Percentiles rank a stretch among this genome's conserved stretches.
Conservation (phyloP, 257 asterid genomes). For the Nicotiana attenuata region DNA sequence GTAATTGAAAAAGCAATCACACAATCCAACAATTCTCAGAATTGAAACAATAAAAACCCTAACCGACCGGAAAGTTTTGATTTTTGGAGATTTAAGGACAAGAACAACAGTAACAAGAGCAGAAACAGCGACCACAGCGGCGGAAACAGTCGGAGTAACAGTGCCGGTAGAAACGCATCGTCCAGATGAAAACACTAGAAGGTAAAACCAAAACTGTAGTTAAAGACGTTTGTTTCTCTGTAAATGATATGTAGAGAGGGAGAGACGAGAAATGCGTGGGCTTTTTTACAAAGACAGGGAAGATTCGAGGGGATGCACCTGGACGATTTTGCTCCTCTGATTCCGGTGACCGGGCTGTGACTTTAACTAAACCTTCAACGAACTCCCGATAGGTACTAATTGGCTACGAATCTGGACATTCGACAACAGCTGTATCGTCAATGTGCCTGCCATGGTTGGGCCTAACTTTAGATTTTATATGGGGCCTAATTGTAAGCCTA, state of each 20-base stretch:
- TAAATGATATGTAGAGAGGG: conserved; percentile 4
- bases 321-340: conserved; percentile 18
- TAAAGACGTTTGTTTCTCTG: background rate
- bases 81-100: conserved; percentile 13
- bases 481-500: no score
- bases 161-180: conserved; percentile 17
- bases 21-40: background rate
- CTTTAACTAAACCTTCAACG: background rate
- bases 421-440: background rate
- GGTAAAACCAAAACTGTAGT: no score
- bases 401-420: background rate
- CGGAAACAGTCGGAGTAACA: conserved; percentile 3
- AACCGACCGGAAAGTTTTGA: background rate
- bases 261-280: conserved; percentile 20
- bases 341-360: background rate
- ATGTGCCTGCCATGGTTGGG: background rate
- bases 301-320: conserved; percentile 24
- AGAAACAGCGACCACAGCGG: conserved; percentile 16
- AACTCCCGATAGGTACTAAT: background rate
- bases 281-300: conserved; percentile 31
- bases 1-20: background rate
- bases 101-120: conserved; percentile 22
- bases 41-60: background rate
- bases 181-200: conserved; percentile 16
- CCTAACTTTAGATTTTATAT: background rate